A percentile compares a stretch with the other conserved stretches of the same genome.
phyloP scores from a whole-genome alignment of 129 eudicot species.

The Flaveria ramosissima region DNA sequence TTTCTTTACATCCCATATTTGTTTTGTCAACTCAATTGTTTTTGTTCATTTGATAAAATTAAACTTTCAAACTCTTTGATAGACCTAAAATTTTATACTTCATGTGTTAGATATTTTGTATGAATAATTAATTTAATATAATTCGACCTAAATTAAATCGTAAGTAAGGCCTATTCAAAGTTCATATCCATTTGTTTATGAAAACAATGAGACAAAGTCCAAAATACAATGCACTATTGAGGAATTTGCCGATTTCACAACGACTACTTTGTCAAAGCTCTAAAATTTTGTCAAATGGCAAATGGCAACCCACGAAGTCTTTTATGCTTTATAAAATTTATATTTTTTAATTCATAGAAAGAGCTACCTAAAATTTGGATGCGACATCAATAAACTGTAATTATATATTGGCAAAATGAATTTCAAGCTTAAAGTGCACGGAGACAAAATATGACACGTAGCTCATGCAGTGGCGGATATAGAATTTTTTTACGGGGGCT shows the following conservation, averaged over 20 bases:
- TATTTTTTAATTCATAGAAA: no score
- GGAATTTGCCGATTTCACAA: not conserved
- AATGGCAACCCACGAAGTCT: not conserved
- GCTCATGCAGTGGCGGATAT: no score
- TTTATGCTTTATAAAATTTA: no score
- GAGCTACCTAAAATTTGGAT: no score
- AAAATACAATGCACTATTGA: not conserved
- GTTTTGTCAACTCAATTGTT: no score
- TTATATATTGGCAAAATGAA: no score
- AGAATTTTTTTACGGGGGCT: no score
- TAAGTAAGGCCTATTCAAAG: not conserved
- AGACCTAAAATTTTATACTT: not conserved
- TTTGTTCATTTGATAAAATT: not conserved
- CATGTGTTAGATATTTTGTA: not conserved
- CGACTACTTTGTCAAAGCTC: not conserved
- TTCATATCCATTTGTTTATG: not conserved
- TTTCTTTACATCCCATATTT: no score
- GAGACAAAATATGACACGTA: no score
- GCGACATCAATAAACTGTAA: no score
- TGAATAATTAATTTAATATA: no score
- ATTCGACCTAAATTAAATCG: not conserved
- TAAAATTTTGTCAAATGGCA: conserved; percentile 2
- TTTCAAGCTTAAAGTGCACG: no score
- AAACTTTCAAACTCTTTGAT: not conserved
- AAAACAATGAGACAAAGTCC: not conserved